Conservation (phyloP, 495 filamentous ascomycete genomes). For the Tuber umbilicatum region DNA sequence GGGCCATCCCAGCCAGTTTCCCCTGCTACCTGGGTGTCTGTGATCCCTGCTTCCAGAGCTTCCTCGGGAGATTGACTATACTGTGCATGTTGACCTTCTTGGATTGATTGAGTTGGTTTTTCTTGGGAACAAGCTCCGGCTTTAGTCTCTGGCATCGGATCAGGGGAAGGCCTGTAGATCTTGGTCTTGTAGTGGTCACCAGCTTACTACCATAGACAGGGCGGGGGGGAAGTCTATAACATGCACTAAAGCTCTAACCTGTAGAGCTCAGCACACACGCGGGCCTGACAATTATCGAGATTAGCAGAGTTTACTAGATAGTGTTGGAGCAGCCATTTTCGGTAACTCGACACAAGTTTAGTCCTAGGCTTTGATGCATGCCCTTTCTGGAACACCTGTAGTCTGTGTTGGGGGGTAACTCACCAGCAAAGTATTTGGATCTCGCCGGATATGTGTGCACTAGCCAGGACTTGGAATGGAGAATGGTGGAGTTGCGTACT, state of each 20-base stretch:
- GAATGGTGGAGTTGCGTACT: background rate
- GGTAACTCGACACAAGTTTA: background rate
- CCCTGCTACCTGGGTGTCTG: background rate
- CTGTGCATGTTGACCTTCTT: background rate
- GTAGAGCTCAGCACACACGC: background rate
- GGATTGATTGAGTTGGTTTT: background rate
- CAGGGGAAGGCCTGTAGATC: background rate
- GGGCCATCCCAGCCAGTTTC: constrained; percentile 50
- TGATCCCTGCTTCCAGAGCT: background rate
- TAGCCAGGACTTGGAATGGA: background rate
- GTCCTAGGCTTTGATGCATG: background rate
- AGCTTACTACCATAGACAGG: background rate
- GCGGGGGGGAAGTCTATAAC: background rate
- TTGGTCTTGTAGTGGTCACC: background rate
- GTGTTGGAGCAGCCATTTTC: background rate
- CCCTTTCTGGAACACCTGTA: background rate
- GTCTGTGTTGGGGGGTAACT: background rate
- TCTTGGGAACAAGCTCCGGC: background rate
- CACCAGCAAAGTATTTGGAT: background rate
- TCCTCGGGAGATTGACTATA: background rate
- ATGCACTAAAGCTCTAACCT: background rate
- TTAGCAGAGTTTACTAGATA: background rate
- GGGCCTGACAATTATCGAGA: background rate
- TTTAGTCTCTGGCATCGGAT: background rate
- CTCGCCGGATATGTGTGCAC: background rate